Conservation (phyloP, 192 early-diverging fungal genomes). For the Backusella psychrophila region DNA sequence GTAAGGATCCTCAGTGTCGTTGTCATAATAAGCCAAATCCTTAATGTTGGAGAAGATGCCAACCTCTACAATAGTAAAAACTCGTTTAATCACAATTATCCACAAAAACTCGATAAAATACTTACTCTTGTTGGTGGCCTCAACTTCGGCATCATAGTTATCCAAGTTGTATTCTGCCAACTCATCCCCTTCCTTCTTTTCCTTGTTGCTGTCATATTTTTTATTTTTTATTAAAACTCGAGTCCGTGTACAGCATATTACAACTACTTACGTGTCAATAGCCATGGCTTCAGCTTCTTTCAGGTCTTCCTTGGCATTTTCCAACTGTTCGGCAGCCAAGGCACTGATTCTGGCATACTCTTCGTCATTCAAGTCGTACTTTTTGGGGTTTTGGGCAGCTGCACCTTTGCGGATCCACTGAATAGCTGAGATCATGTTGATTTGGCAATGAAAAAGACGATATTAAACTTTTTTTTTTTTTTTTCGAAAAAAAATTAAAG, state of each 20-base stretch:
- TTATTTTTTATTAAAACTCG: background rate
- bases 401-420: slow-evolving; percentile 93
- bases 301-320: slow-evolving; percentile 62
- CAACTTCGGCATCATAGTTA: slow-evolving; percentile 85
- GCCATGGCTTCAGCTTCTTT: slow-evolving; percentile 45
- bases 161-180: slow-evolving; percentile 90
- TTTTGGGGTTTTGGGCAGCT: slow-evolving; percentile 77
- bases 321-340: slow-evolving; percentile 62
- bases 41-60: slow-evolving; percentile 85
- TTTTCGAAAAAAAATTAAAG: background rate
- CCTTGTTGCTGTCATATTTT: background rate
- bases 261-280: slow-evolving; percentile 26
- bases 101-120: background rate
- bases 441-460: background rate
- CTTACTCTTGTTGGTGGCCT: slow-evolving; percentile 38
- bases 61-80: slow-evolving; percentile 33
- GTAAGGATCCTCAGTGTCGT: slow-evolving; percentile 84
- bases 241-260: background rate
- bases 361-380: slow-evolving; percentile 82
- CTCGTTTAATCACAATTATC: background rate
- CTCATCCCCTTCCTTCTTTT: slow-evolving; percentile 53
- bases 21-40: slow-evolving; percentile 81
- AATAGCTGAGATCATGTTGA: slow-evolving; percentile 86
- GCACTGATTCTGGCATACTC: slow-evolving; percentile 82
- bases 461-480: background rate